A percentile compares a stretch with the other conserved stretches of the same genome.
Conservation (phyloP, 129 eudicot genomes). For the Scalesia atractyloides region DNA sequence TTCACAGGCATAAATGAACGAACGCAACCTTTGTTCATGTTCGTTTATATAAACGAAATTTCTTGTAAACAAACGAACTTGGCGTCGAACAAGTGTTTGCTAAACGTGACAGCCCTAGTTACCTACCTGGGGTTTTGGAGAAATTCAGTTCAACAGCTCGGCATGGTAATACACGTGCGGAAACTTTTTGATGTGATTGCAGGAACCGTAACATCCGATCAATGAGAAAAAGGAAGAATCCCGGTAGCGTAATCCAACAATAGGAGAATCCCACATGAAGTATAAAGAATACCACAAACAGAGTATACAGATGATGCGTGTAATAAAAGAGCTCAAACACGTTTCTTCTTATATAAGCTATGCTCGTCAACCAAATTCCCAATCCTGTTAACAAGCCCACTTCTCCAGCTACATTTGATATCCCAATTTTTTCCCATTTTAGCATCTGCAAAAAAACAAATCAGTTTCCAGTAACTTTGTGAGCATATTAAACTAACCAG, state of each 20-base stretch:
- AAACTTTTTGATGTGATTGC: constrained; percentile 70
- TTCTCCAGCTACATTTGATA: constrained; percentile 79
- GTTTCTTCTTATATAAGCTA: constrained; percentile 49
- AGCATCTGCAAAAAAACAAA: constrained; percentile 38
- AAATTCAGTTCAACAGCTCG: constrained; percentile 58
- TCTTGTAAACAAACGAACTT: too few species aligned
- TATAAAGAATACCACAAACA: constrained; percentile 56
- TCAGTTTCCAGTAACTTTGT: constrained; percentile 1
- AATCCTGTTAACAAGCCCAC: constrained; percentile 53
- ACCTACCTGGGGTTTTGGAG: constrained; percentile 52
- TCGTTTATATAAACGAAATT: too few species aligned
- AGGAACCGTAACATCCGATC: constrained; percentile 63
- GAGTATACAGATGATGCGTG: constrained; percentile 65
- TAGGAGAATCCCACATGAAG: constrained; percentile 67
- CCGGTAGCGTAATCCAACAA: constrained; percentile 63
- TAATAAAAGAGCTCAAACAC: constrained; percentile 68
- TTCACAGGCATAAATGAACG: too few species aligned
- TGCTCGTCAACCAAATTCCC: constrained; percentile 55
- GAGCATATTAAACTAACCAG: not conserved
- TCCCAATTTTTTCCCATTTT: constrained; percentile 58
- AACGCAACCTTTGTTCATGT: too few species aligned
- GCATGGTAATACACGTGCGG: constrained; percentile 63
- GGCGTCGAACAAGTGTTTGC: too few species aligned
- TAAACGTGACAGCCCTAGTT: too few species aligned
- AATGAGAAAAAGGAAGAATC: constrained; percentile 64